Percentiles rank a stretch among this genome's conserved stretches.
Conservation (phyloP, 345 rosid genomes). For the Gossypium herbaceum region DNA sequence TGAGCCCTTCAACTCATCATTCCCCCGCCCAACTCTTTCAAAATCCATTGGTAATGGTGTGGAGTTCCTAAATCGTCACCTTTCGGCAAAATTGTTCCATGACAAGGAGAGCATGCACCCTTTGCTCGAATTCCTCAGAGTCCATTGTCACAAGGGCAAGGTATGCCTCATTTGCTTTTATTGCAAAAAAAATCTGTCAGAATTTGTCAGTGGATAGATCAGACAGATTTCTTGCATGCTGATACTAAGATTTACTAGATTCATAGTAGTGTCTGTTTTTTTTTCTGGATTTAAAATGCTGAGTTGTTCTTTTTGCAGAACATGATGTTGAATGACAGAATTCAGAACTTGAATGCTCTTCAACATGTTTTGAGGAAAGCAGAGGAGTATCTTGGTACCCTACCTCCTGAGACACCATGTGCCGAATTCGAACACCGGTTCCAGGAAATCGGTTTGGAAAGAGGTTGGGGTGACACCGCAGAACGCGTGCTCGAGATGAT, state of each 20-base stretch:
- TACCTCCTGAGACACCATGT: conserved; percentile 50
- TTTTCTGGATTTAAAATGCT: background rate
- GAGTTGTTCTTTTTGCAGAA: conserved; percentile 39
- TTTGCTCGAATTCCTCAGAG: conserved; percentile 74
- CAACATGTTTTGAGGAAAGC: conserved; percentile 83
- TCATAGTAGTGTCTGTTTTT: background rate
- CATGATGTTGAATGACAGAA: conserved; percentile 73
- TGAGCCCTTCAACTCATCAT: conserved; percentile 83
- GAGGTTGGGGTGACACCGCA: conserved; percentile 91
- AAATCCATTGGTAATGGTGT: conserved; percentile 94
- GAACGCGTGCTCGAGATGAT: conserved; percentile 85
- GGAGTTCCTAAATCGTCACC: conserved; percentile 96
- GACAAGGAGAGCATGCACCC: conserved; percentile 95
- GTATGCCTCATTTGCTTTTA: conserved; percentile 23
- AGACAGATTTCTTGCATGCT: background rate
- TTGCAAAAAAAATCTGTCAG: background rate
- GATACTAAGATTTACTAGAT: background rate
- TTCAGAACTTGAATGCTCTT: conserved; percentile 58
- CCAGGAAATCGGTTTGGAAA: conserved; percentile 90
- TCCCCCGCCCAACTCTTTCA: conserved; percentile 87
- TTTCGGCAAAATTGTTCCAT: conserved; percentile 89
- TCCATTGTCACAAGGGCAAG: conserved; percentile 83
- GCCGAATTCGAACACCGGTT: conserved; percentile 64
- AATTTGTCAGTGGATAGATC: background rate
- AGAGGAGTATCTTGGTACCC: conserved; percentile 62